Evolutionary conservation across 2,329 filamentous ascomycete genomes (phyloP), one percentile per base, ranked within the genome.

Genomic region (Periconia digitata): DNA sequence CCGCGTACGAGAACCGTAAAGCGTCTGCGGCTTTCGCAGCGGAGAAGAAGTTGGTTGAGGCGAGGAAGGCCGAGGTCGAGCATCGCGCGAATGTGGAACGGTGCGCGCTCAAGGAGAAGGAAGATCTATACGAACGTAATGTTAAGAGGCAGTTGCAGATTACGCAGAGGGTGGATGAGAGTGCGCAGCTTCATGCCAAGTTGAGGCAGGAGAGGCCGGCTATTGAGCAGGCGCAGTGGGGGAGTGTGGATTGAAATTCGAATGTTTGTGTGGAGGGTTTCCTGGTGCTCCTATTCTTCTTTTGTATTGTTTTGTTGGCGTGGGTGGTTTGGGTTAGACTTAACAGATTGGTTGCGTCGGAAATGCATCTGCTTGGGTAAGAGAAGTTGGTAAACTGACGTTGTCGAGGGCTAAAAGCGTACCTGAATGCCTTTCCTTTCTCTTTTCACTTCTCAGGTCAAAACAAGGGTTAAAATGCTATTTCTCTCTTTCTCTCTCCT

Each of bases 41-140:
- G 2, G 63, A 69, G 47, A 49, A 27, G 16, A 47, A 49, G 39
- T 34, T 65, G 55, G 56, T 56, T 36, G 57, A 64, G 50, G 47
- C 59, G 43, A 40, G 65, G 20, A 58, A 63, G 45, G 43, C 34
- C 3, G 64, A 68, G 46, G 21, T 64, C 13, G 66, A 69, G 40
- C 58, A 68, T 45, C 48, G 62, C 13, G 56, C 54, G 0, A 51
- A 41, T 2, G 51, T 64, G 18, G 67, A 70, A 53, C 53, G 58
- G 35, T 49, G 53, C 23, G 52, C 60, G 52, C 27, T 70, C 10
- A 59, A 58, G 54, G 65, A 68, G 40, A 70, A 68, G 50, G 66
- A 70, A 39, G 58, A 68, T 32, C 34, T 66, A 47, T 68, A 62
- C 50, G 60, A 68, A 40, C 50, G 60, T 49, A 70, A 70, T 54